Conservation (phyloP, 805 yeast species). For the Isabelozyma pseudorhagii region DNA sequence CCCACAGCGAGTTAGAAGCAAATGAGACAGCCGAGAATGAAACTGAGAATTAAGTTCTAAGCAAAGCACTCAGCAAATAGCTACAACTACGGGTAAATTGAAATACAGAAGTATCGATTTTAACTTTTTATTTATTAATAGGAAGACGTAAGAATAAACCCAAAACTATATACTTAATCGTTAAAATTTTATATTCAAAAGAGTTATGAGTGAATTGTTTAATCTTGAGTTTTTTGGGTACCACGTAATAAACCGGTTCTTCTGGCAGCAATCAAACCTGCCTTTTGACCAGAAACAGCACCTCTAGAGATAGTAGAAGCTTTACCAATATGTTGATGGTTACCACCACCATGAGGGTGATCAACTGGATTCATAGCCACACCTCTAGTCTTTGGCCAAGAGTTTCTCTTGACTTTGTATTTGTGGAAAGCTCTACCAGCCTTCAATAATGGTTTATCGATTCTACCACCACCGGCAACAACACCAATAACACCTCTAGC, state of each 20-base stretch:
- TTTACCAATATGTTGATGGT: slow-evolving; percentile 37
- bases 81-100: not conserved
- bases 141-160: slow-evolving; percentile 2
- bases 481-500: slow-evolving; percentile 99
- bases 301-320: slow-evolving; percentile 40
- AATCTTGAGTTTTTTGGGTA: slow-evolving; percentile 36
- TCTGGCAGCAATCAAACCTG: slow-evolving; percentile 39
- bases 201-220: slow-evolving; percentile 12
- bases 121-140: slow-evolving; percentile 3
- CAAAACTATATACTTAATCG: slow-evolving; percentile 8
- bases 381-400: slow-evolving; percentile 99
- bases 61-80: not conserved
- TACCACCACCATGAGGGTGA: slow-evolving; percentile 99
- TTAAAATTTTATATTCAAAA: slow-evolving; percentile 10
- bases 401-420: slow-evolving; percentile 99
- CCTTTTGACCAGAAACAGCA: slow-evolving; percentile 39
- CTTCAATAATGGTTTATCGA: slow-evolving; percentile 98
- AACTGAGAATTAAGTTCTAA: not conserved
- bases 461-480: slow-evolving; percentile 99
- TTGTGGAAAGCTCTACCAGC: slow-evolving; percentile 99
- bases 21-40: not conserved
- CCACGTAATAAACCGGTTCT: slow-evolving; percentile 39
- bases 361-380: slow-evolving; percentile 99
- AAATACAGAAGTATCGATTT: not conserved
- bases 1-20: no score